Base-by-base conservation (phyloP, 1,284 basidiomycete species). In the Phylloboletellus chloephorus region DNA sequence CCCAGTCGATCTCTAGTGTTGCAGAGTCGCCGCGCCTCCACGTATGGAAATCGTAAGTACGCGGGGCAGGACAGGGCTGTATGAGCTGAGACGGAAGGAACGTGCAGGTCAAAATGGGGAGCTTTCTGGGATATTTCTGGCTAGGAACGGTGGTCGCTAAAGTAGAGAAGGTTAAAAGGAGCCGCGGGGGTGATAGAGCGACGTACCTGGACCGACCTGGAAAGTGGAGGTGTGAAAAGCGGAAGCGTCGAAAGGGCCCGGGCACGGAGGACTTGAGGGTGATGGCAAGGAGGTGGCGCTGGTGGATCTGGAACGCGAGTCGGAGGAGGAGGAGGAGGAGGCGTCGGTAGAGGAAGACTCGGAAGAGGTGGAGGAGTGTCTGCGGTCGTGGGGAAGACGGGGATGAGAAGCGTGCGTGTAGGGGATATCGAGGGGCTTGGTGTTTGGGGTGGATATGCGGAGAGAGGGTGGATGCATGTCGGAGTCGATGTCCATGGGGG, bases 391-490 rank as follows among this genome's bases (percentile, higher is more conserved):
- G n/a, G 32, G 32, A 0, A 40, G 11, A 32, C 36, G 45, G 17
- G 29, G 0, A 12, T 33, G 23, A 7, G 35, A 43, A 35, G 42
- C 39, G 36, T 53, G 29, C 47, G 48, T 30, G 29, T 41, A 54
- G 16, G 43, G 28, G 17, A 60, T 46, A 8, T 50, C 31, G 8
- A 57, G 44, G 35, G 47, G 55, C 26, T 49, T 50, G 19, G 48
- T 47, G 48, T 52, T 44, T 16, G 49, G 48, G 44, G 56, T 47
- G 53, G 64, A 62, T 52, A 65, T 64, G 52, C 68, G 65, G 36
- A 68, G 64, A 15, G 65, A 48, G 26, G 76, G 68, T 1, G 78
- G 76, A 51, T 79, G 77, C 76, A 79, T 78, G 48, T 76, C 71
- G 10, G 43, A 39, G 28, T 63, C 59, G 7, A 55, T 23, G 33